Base-by-base conservation (phyloP, 2,329 filamentous ascomycete genomes). In the Penicillium verrucosum region DNA sequence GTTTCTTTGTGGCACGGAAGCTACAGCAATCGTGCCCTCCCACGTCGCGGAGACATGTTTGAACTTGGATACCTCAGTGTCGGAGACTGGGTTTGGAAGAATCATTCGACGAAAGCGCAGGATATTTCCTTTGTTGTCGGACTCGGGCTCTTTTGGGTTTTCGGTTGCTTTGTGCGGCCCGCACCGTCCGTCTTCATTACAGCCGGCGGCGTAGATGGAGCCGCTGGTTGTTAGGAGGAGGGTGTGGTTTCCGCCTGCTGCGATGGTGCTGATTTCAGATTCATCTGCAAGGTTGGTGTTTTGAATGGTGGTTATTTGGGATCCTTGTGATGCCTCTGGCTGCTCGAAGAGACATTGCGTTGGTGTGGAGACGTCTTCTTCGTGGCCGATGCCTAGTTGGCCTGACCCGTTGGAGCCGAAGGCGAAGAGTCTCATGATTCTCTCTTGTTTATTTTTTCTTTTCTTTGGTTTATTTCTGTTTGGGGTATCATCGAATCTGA, bases 211-310 rank as follows among this genome's bases (percentile, higher is more conserved):
- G 67, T 84, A 89, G 0, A 92, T 76, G 1, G 75, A 64, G 0
- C 87, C 87, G 27, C 78, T 70, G 4, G 77, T 68, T n/a, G 82
- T 84, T 11, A 92, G 77, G 10, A 96, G 71, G 4, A 97, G 75
- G 0, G 91, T 95, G 72, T 97, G 93, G 68, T 97, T 97, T 1
- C 92, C 92, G 4, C 93, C 93, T 8, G 90, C 81, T 43, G 70
- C 75, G 27, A 87, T 78, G 14, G 69, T 65, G 14, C 52, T 43
- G n/a, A 73, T 60, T 7, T 60, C 49, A 12, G 61, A 18, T 51
- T 49, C 23, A 48, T 37, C 32, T 18, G 16, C 1, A 10, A 14
- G n/a, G 16, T 12, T n/a, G 23, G 10, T 29, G 8, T 21, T 27
- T 53, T 32, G 27, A 23, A 34, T 18, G 12, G 32, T 44, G 16